Evolutionary conservation across 495 filamentous ascomycete genomes (phyloP).

Genomic region (Podospora tetraspora): DNA sequence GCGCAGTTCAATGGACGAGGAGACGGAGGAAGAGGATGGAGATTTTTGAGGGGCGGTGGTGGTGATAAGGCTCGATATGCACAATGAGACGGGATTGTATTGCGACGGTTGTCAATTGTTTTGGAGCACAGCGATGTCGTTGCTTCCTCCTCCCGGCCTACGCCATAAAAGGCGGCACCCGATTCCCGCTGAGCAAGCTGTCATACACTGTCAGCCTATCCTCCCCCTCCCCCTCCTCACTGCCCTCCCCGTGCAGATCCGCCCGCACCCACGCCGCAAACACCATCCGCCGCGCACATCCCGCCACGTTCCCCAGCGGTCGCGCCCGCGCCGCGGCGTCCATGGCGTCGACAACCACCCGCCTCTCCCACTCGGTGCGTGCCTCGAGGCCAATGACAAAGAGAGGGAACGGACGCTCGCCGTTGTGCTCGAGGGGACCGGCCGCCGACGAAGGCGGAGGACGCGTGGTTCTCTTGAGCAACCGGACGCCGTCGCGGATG

Average conservation of each 20-base stretch:
- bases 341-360: neutral
- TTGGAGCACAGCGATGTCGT: too few relatives aligned
- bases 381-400: constrained; percentile 13
- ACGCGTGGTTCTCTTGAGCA: neutral
- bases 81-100: too few relatives aligned
- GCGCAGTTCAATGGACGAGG: too few relatives aligned
- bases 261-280: constrained; percentile 6
- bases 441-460: neutral
- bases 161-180: neutral
- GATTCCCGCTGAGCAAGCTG: neutral
- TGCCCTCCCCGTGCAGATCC: neutral
- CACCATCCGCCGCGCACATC: constrained; percentile 2
- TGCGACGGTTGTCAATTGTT: too few relatives aligned
- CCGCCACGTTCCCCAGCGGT: constrained; percentile 9
- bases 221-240: neutral
- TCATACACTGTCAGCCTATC: constrained; percentile 12
- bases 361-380: constrained; percentile 6
- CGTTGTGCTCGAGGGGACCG: neutral
- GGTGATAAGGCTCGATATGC: too few relatives aligned
- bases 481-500: constrained; percentile 3
- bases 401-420: constrained; percentile 7
- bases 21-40: too few relatives aligned
- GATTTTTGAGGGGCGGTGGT: too few relatives aligned
- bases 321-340: neutral
- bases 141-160: neutral